phyloP scores from a whole-genome alignment of 306 rosid genomes.

The Calophaca sinica region DNA sequence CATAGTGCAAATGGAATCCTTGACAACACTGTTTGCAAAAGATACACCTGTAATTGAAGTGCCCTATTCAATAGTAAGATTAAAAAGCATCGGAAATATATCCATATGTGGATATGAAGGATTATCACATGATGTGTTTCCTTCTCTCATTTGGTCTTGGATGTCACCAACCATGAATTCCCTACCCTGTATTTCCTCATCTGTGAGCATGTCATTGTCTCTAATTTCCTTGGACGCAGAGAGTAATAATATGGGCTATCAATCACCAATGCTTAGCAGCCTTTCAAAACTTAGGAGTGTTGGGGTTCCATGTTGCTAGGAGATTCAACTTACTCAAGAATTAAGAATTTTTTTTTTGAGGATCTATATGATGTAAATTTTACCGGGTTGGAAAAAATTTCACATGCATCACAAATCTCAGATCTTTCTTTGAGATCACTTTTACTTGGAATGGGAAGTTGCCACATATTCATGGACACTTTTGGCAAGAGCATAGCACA shows the following conservation, averaged over 20 bases:
- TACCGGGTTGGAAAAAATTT: neutral
- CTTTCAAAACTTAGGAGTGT: conserved; percentile 15
- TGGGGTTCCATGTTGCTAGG: neutral
- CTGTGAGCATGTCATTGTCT: neutral
- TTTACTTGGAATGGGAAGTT: conserved; percentile 42
- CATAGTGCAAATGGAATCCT: conserved; percentile 53
- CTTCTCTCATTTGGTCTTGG: conserved; percentile 49
- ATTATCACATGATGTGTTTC: conserved; percentile 21
- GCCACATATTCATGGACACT: neutral
- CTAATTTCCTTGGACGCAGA: neutral
- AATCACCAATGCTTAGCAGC: neutral
- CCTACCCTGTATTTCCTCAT: neutral
- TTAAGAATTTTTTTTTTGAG: neutral
- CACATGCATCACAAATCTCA: neutral
- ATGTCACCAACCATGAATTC: conserved; percentile 37
- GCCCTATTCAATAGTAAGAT: conserved; percentile 27
- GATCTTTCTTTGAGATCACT: neutral
- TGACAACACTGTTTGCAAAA: conserved; percentile 46
- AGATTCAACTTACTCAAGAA: neutral
- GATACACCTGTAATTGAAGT: conserved; percentile 41
- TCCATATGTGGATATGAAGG: conserved; percentile 53
- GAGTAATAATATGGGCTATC: neutral
- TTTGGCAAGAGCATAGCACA: conserved; percentile 32
- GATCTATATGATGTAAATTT: neutral
- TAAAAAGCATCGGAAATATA: conserved; percentile 42